These are phyloP conservation scores for Rhypophila decipiens DNA, from an alignment of 495 filamentous ascomycete species.

Conservation along the genomic window DNA sequence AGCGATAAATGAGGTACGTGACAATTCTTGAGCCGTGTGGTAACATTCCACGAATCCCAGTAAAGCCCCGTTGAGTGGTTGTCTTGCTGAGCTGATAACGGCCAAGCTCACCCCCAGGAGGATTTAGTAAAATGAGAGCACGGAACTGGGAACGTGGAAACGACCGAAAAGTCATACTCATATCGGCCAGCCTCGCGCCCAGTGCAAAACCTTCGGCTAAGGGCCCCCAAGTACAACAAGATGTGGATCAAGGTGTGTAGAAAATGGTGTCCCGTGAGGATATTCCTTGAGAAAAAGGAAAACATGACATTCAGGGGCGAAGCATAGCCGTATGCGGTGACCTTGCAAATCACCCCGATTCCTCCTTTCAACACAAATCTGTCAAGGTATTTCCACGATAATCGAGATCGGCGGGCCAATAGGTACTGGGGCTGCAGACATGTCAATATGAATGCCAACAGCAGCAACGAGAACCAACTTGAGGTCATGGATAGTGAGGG, in stretches of 20 bases:
- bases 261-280: too few species aligned
- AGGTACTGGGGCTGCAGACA: background rate
- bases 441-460: background rate
- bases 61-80: conserved; percentile 2
- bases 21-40: background rate
- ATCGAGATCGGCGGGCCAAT: background rate
- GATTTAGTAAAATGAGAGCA: background rate
- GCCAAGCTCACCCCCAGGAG: conserved; percentile 2
- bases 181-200: background rate
- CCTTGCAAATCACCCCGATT: too few species aligned
- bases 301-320: background rate
- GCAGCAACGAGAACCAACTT: too few species aligned
- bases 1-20: conserved; percentile 5
- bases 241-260: too few species aligned
- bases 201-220: background rate
- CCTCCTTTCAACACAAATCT: too few species aligned
- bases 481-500: background rate
- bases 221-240: too few species aligned
- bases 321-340: background rate
- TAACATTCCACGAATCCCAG: background rate
- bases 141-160: background rate
- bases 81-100: background rate
- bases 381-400: too few species aligned
- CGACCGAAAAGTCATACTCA: background rate
- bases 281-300: background rate